These are phyloP conservation scores for Eucalyptus caleyi DNA, from an alignment of 345 rosid genomes.

Conservation along the genomic window DNA sequence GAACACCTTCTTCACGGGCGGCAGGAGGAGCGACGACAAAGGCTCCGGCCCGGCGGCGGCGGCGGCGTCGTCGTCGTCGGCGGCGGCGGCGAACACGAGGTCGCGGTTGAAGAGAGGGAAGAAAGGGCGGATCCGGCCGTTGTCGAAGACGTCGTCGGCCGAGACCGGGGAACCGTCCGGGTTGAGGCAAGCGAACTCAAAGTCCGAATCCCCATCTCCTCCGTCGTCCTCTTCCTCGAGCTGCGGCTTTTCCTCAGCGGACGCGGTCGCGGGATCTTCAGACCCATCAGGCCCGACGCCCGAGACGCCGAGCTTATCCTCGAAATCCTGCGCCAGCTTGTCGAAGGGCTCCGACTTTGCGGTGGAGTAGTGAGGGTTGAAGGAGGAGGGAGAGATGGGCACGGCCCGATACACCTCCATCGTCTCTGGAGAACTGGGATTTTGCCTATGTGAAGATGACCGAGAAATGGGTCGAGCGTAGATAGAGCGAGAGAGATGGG, in stretches of 20 bases:
- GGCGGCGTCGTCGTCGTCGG: not conserved
- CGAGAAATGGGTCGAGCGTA: not conserved
- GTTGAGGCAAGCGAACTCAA: slow-evolving; percentile 26
- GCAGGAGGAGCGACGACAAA: not conserved
- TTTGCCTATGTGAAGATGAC: not conserved
- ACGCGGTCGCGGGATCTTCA: not conserved
- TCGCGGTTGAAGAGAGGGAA: slow-evolving; percentile 27
- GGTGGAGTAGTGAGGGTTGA: not conserved
- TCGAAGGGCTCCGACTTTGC: not conserved
- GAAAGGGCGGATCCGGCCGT: slow-evolving; percentile 47
- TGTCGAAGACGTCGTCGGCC: slow-evolving; percentile 31
- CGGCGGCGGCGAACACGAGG: slow-evolving; percentile 1
- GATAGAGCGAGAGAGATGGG: not conserved
- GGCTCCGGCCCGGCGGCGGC: not conserved
- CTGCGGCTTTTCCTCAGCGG: not conserved
- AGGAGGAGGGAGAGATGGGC: not conserved
- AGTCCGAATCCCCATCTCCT: slow-evolving; percentile 20
- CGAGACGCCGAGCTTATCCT: not conserved
- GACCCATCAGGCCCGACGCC: not conserved
- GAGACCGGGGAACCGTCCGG: slow-evolving; percentile 23
- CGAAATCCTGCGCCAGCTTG: not conserved
- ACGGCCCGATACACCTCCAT: not conserved
- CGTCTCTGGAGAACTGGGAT: not conserved
- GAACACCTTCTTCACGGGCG: slow-evolving; percentile 27
- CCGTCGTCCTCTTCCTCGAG: slow-evolving; percentile 4